Conservation (phyloP, 176 grass and related monocot genomes). For the Cenchrus fungigraminus region DNA sequence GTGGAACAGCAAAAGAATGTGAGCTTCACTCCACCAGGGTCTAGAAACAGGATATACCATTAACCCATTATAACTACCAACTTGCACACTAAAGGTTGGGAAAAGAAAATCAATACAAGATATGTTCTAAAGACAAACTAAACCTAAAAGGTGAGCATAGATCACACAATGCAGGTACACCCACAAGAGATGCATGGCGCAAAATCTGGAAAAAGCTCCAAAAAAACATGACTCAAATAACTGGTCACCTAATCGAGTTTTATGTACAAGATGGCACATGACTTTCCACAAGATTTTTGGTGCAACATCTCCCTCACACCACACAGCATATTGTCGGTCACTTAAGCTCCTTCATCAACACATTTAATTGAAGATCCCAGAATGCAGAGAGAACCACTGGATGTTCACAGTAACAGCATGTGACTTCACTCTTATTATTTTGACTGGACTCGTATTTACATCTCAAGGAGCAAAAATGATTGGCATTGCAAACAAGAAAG, state of each 20-base stretch:
- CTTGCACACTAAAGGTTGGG: not conserved
- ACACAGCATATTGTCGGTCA: slow-evolving; percentile 42
- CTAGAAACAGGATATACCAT: not conserved
- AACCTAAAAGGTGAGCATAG: slow-evolving; percentile 30
- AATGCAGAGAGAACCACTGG: slow-evolving; percentile 2
- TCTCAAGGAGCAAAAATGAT: slow-evolving; percentile 53
- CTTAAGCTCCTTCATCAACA: slow-evolving; percentile 43
- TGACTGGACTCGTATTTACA: slow-evolving; percentile 44
- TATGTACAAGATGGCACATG: slow-evolving; percentile 34
- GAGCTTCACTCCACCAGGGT: too few species aligned
- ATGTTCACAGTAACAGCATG: slow-evolving; percentile 31
- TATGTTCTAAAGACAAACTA: slow-evolving; percentile 19
- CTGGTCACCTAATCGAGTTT: slow-evolving; percentile 47
- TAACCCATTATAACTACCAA: not conserved
- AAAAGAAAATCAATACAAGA: not conserved
- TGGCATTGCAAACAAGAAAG: slow-evolving; percentile 43
- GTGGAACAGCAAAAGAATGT: not conserved
- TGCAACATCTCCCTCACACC: slow-evolving; percentile 48
- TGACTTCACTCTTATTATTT: slow-evolving; percentile 44
- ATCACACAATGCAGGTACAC: not conserved
- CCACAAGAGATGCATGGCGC: slow-evolving; percentile 7
- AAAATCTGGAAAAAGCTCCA: slow-evolving; percentile 33
- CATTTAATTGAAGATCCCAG: slow-evolving; percentile 38
- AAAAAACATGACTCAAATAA: slow-evolving; percentile 38
- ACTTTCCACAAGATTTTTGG: slow-evolving; percentile 42